These are phyloP conservation scores for Pythium grandisporangium DNA, from an alignment of 352 stramenopile species.

Conservation along the genomic window DNA sequence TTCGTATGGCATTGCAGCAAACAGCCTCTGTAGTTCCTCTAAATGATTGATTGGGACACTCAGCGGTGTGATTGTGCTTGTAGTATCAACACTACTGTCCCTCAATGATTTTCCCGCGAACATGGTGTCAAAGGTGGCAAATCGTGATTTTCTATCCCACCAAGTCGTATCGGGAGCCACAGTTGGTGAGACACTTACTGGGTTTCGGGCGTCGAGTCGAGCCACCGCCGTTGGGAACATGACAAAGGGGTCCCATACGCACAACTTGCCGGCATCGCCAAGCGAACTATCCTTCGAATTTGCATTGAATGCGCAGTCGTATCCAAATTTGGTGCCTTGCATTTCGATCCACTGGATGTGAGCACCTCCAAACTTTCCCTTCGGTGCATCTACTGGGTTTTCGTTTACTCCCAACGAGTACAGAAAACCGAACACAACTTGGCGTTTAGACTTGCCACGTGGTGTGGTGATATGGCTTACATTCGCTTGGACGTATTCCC, in stretches of 20 bases:
- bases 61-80: too few relatives aligned
- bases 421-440: constrained; percentile 13
- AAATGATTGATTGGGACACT: constrained; percentile 10
- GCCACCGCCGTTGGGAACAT: constrained; percentile 27
- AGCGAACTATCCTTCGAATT: constrained; percentile 14
- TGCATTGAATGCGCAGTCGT: constrained; percentile 29
- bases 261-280: constrained; percentile 7
- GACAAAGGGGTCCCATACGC: constrained; percentile 33
- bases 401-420: constrained; percentile 9
- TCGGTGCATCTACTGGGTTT: constrained; percentile 6
- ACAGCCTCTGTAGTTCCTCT: constrained; percentile 16
- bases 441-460: neutral
- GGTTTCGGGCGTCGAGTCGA: too few relatives aligned
- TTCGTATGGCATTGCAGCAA: constrained; percentile 15
- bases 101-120: too few relatives aligned
- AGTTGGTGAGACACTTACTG: too few relatives aligned
- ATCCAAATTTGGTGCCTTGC: constrained; percentile 28
- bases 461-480: constrained; percentile 1
- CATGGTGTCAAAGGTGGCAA: too few relatives aligned
- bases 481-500: constrained; percentile 2
- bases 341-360: constrained; percentile 23
- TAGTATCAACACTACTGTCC: too few relatives aligned
- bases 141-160: too few relatives aligned
- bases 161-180: too few relatives aligned
- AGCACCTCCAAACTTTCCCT: constrained; percentile 2